phyloP scores from a whole-genome alignment of 805 yeast genomes.

The Starmerella bombi region DNA sequence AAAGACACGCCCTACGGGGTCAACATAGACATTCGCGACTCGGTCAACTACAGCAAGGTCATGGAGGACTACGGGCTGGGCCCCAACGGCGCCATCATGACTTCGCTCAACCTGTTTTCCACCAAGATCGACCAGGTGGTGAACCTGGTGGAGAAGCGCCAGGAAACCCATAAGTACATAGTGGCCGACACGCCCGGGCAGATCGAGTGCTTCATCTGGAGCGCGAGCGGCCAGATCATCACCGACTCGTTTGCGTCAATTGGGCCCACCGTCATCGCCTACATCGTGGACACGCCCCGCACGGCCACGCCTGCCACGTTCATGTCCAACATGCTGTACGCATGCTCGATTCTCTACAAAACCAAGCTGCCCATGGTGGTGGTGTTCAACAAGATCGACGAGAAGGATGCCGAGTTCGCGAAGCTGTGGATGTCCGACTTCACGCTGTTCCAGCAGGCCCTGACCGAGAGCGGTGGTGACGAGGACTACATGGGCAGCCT shows the following conservation, averaged over 20 bases:
- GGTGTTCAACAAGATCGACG: conserved; percentile 92
- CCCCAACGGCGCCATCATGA: conserved; percentile 97
- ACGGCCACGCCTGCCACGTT: conserved; percentile 90
- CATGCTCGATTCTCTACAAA: conserved; percentile 91
- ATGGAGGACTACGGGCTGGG: conserved; percentile 91
- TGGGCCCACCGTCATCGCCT: conserved; percentile 91
- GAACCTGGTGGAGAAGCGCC: conserved; percentile 65
- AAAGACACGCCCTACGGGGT: conserved; percentile 85
- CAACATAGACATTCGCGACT: conserved; percentile 90
- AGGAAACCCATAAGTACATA: conserved; percentile 45
- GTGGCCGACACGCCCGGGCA: conserved; percentile 97
- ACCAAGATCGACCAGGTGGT: conserved; percentile 96
- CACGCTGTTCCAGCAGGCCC: conserved; percentile 50
- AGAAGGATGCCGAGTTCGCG: conserved; percentile 71
- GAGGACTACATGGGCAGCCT: conserved; percentile 91
- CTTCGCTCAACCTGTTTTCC: conserved; percentile 79
- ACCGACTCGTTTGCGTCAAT: conserved; percentile 94
- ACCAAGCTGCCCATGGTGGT: conserved; percentile 93
- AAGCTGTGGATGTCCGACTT: conserved; percentile 96
- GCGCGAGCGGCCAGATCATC: conserved; percentile 91
- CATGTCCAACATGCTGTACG: conserved; percentile 95
- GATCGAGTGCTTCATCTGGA: conserved; percentile 96
- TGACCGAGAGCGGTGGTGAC: conserved; percentile 49
- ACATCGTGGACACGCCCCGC: conserved; percentile 92
- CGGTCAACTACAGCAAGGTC: conserved; percentile 87